Evolutionary conservation across 495 filamentous ascomycete genomes (phyloP).

Genomic region (Wilcoxina mikolae): DNA sequence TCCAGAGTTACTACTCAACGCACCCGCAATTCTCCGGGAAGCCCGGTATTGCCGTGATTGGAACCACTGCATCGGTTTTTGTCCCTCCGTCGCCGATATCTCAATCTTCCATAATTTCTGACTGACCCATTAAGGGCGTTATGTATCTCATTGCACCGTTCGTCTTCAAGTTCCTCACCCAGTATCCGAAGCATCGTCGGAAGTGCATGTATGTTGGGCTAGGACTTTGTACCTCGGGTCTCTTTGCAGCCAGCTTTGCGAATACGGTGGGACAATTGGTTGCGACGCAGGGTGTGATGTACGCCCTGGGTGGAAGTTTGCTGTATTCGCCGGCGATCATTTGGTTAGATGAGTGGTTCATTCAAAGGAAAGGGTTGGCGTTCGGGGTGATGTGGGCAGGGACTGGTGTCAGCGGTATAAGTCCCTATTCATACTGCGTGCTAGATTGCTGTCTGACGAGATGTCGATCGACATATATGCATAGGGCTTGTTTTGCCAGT

Average conservation of each 20-base stretch:
- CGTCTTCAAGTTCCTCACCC: slow-evolving; percentile 28
- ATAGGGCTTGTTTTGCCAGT: slow-evolving; percentile 32
- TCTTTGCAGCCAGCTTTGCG: slow-evolving; percentile 36
- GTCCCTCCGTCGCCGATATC: slow-evolving; percentile 12
- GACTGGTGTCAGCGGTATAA: slow-evolving; percentile 31
- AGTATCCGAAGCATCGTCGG: slow-evolving; percentile 20
- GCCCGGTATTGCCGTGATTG: slow-evolving; percentile 36
- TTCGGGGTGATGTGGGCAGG: slow-evolving; percentile 45
- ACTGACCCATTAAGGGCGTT: slow-evolving; percentile 23
- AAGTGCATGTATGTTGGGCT: slow-evolving; percentile 30
- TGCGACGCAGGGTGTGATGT: slow-evolving; percentile 40
- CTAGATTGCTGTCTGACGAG: no score
- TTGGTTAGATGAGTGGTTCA: slow-evolving; percentile 46
- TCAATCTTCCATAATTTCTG: slow-evolving; percentile 13
- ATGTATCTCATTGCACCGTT: slow-evolving; percentile 37
- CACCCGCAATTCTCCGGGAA: slow-evolving; percentile 34
- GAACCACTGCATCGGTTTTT: slow-evolving; percentile 32
- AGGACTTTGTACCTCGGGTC: slow-evolving; percentile 30
- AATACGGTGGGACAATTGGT: slow-evolving; percentile 36
- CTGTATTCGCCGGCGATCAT: slow-evolving; percentile 37
- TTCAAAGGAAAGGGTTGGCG: slow-evolving; percentile 38
- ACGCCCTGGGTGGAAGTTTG: slow-evolving; percentile 36
- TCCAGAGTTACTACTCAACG: slow-evolving; percentile 43
- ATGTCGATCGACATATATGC: no score
- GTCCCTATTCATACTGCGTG: no score